These are phyloP conservation scores for Amaranthus cruentus DNA, from an alignment of 148 eudicot genomes.

Conservation along the genomic window DNA sequence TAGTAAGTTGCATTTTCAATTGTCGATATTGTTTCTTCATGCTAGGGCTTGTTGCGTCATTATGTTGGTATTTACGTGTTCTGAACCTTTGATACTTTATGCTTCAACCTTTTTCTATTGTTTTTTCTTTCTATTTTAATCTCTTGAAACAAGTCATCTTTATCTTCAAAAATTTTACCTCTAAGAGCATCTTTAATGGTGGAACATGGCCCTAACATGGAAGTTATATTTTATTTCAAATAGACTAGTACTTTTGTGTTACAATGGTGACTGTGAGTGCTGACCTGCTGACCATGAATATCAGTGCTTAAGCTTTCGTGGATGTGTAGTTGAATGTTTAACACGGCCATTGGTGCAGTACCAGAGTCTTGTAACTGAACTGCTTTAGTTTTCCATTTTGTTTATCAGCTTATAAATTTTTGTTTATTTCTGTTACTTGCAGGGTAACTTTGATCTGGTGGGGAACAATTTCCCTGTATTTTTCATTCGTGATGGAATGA, in stretches of 20 bases:
- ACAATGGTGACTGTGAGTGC: background rate
- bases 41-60: too few relatives aligned
- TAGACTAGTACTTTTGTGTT: background rate
- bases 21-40: background rate
- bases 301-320: background rate
- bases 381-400: background rate
- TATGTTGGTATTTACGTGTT: background rate
- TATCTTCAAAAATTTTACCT: background rate
- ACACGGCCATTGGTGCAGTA: background rate
- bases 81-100: background rate
- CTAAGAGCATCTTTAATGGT: background rate
- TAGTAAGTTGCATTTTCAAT: background rate
- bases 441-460: constrained; percentile 96
- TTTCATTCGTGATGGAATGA: constrained; percentile 84
- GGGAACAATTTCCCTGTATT: constrained; percentile 98
- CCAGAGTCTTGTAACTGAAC: background rate
- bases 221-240: background rate
- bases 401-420: background rate
- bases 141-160: background rate
- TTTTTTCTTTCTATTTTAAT: background rate
- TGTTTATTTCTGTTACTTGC: constrained; percentile 18
- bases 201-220: background rate
- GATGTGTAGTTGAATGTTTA: background rate
- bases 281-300: background rate
- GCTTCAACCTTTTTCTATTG: background rate